Base-by-base conservation (phyloP, 2,329 filamentous ascomycete species). In the Leptoxyphium fumago region DNA sequence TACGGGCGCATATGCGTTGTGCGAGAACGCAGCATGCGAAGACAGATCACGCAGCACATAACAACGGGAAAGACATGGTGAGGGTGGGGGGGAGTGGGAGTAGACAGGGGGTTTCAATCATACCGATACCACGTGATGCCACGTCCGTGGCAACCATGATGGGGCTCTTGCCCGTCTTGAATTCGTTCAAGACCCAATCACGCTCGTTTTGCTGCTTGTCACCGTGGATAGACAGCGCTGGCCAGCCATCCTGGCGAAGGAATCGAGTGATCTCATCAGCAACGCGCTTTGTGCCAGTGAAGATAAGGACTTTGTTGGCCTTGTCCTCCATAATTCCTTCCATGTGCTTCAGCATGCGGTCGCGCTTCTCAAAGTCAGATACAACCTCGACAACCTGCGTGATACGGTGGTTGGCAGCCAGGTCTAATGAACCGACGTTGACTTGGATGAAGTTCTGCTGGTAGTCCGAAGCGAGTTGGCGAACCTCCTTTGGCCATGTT, bases 111-210 rank as follows among this genome's bases (percentile, higher is more conserved):
- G 69, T 70, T 70, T 74, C 72, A 36, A 83, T 89, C 87, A 94
- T 93, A 95, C 91, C 91, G 72, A 98, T 95, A 86, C 91, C 91
- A 88, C 91, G 91, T 64, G 91, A 96, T 71, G 91, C 91, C 71
- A 98, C 91, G 64, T 96, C 91, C 55, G 91, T 98, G 71, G 91
- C 91, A 72, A 98, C 91, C 88, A 98, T 94, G 79, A 98, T 94
- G 64, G 91, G 91, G 72, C 87, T 94, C 76, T 96, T 95, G 71
- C 87, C 88, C 53, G 84, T 85, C 80, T 96, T 98, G 80, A 98
- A 98, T 68, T 96, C 89, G 68, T 96, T 93, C 64, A 98, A 75
- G 60, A 96, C 91, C 87, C 91, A 96, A 68, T 96, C 91, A 73
- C 91, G 88, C 73, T 98, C 91, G 68, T 95, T 94, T 64, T 98